Conservation (phyloP, 306 rosid species). For the Mimosa bimucronata region DNA sequence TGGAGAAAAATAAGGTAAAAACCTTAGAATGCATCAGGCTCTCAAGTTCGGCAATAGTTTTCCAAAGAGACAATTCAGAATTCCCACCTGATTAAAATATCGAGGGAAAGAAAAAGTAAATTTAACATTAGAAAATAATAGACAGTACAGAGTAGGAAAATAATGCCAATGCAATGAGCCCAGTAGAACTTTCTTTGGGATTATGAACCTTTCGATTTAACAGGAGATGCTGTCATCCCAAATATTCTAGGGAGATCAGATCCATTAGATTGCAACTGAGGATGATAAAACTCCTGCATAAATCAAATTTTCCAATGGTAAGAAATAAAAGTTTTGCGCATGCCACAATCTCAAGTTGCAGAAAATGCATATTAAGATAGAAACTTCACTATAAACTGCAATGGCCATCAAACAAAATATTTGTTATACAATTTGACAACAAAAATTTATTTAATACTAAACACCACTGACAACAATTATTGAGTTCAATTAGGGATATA, state of each 20-base stretch:
- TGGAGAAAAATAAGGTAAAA: slow-evolving; percentile 18
- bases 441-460: slow-evolving; percentile 12
- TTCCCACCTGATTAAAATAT: slow-evolving; percentile 56
- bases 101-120: slow-evolving; percentile 18
- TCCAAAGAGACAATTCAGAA: slow-evolving; percentile 46
- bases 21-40: slow-evolving; percentile 84
- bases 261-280: slow-evolving; percentile 41
- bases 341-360: slow-evolving; percentile 11
- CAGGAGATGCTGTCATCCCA: slow-evolving; percentile 95
- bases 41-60: slow-evolving; percentile 60
- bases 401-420: slow-evolving; percentile 10
- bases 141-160: not conserved
- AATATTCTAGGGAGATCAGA: slow-evolving; percentile 71
- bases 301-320: slow-evolving; percentile 33
- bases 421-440: not conserved
- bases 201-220: slow-evolving; percentile 76
- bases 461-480: slow-evolving; percentile 12
- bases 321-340: slow-evolving; percentile 19
- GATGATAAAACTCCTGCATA: slow-evolving; percentile 82
- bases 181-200: not conserved
- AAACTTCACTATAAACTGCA: slow-evolving; percentile 16
- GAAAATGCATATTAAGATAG: slow-evolving; percentile 2
- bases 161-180: slow-evolving; percentile 15
- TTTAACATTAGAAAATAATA: slow-evolving; percentile 13
- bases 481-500: not conserved